Conservation (phyloP, 225 moss, liverwort and hornwort genomes). For the Bryoerythrophyllum caledonicum region DNA sequence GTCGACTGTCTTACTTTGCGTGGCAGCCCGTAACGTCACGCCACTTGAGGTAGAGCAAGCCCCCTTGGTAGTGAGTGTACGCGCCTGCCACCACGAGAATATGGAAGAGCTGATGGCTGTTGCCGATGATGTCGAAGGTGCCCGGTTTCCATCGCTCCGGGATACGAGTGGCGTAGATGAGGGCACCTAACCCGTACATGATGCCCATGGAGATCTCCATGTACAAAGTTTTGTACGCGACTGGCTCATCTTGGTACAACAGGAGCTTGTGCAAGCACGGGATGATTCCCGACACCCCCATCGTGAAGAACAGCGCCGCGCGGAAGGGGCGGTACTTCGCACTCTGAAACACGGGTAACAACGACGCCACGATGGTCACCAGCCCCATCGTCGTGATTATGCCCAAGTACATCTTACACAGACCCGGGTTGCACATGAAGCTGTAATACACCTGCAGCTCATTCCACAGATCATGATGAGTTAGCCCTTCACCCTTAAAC, state of each 20-base stretch:
- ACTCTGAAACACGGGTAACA: conserved; percentile 76
- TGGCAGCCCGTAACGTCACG: conserved; percentile 73
- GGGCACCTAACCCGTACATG: conserved; percentile 73
- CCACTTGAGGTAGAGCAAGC: conserved; percentile 79
- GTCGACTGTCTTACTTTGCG: neutral
- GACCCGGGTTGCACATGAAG: conserved; percentile 73
- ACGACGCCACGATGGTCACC: conserved; percentile 64
- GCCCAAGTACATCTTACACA: conserved; percentile 65
- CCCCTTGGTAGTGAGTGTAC: conserved; percentile 84
- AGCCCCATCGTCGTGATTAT: conserved; percentile 75
- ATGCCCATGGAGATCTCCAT: conserved; percentile 81
- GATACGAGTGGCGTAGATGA: conserved; percentile 83
- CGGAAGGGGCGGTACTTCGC: conserved; percentile 74
- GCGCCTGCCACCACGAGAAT: conserved; percentile 84
- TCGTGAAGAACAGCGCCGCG: conserved; percentile 74
- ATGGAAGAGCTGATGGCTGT: conserved; percentile 96
- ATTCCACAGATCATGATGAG: conserved; percentile 20
- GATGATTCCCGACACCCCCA: conserved; percentile 79
- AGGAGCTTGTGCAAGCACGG: conserved; percentile 79
- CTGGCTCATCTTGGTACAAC: conserved; percentile 70
- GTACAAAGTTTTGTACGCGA: conserved; percentile 49
- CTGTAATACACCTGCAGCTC: conserved; percentile 70
- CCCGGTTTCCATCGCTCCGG: conserved; percentile 84
- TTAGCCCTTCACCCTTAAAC: too few relatives aligned
- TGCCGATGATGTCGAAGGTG: conserved; percentile 79